These are phyloP conservation scores for Aphanoascus verrucosus DNA, from an alignment of 2,329 filamentous ascomycete species.

Conservation along the genomic window DNA sequence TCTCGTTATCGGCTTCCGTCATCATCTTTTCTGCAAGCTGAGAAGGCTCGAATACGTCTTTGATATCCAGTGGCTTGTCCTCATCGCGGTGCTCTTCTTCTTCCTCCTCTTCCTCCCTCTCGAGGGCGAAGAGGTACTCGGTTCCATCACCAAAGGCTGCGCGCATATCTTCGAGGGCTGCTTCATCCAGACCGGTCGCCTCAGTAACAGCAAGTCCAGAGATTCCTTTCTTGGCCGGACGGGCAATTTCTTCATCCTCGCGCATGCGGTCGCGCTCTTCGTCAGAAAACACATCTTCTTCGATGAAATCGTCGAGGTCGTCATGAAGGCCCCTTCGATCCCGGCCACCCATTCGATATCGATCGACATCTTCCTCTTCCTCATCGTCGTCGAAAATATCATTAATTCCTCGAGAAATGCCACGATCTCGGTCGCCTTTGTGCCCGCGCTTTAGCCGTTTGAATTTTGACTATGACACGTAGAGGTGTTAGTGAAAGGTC, in stretches of 20 bases:
- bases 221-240: conserved; percentile 60
- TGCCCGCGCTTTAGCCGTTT: conserved; percentile 92
- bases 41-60: conserved; percentile 96
- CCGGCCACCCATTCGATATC: conserved; percentile 31
- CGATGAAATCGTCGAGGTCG: conserved; percentile 92
- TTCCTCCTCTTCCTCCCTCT: conserved; percentile 75
- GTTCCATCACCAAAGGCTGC: conserved; percentile 91
- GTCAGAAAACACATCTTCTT: conserved; percentile 85
- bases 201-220: conserved; percentile 61
- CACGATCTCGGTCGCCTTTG: conserved; percentile 52
- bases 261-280: conserved; percentile 64
- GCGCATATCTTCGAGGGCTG: conserved; percentile 89
- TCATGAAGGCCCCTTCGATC: conserved; percentile 55
- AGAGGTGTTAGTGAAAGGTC: conserved; percentile 1
- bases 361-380: conserved; percentile 53
- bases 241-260: conserved; percentile 80
- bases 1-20: conserved; percentile 87
- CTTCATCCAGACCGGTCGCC: conserved; percentile 76
- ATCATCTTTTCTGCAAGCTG: conserved; percentile 89
- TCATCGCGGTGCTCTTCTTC: conserved; percentile 65
- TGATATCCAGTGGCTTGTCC: conserved; percentile 78
- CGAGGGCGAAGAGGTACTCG: conserved; percentile 90
- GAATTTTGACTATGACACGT: conserved; percentile 55
- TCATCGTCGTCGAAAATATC: conserved; percentile 96
- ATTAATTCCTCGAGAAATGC: conserved; percentile 62